Evolutionary conservation across 2,329 filamentous ascomycete genomes (phyloP).

Genomic region (Neofusicoccum kwambonambiense): DNA sequence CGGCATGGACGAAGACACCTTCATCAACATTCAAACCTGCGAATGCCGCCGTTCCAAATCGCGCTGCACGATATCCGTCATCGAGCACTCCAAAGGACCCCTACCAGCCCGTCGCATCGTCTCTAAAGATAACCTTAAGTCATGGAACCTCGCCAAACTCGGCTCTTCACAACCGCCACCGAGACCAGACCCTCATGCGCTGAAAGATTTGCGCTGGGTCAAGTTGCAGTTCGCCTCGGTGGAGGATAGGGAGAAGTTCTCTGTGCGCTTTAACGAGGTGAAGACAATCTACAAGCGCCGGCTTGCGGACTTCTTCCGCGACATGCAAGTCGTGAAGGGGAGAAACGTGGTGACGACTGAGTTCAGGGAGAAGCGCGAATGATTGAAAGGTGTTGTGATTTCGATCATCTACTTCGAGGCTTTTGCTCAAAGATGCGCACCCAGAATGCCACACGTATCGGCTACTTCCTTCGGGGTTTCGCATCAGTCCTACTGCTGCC

Average conservation of each 20-base stretch:
- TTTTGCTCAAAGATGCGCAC: too few relatives aligned
- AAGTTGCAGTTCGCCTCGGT: conserved; percentile 18
- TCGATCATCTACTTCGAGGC: too few relatives aligned
- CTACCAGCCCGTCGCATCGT: conserved; percentile 20
- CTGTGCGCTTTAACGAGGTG: conserved; percentile 18
- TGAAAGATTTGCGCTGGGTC: conserved; percentile 15
- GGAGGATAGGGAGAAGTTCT: conserved; percentile 20
- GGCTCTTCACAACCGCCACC: conserved; percentile 13
- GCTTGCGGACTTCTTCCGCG: conserved; percentile 18
- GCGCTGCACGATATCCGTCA: conserved; percentile 17
- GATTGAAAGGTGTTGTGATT: too few relatives aligned
- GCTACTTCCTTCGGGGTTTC: too few relatives aligned
- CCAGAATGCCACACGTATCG: too few relatives aligned
- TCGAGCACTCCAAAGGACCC: conserved; percentile 18
- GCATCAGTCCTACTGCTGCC: too few relatives aligned
- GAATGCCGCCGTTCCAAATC: conserved; percentile 18
- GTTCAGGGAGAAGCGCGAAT: background rate
- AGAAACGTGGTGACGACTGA: conserved; percentile 6
- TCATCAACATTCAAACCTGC: conserved; percentile 20
- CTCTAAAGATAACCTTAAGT: conserved; percentile 20
- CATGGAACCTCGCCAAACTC: conserved; percentile 21
- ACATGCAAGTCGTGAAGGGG: conserved; percentile 7
- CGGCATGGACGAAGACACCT: conserved; percentile 20
- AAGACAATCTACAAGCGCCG: conserved; percentile 16
- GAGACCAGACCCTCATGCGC: background rate